These are phyloP conservation scores for Metarhizium anisopliae DNA, from an alignment of 2,329 filamentous ascomycete genomes.

Conservation along the genomic window DNA sequence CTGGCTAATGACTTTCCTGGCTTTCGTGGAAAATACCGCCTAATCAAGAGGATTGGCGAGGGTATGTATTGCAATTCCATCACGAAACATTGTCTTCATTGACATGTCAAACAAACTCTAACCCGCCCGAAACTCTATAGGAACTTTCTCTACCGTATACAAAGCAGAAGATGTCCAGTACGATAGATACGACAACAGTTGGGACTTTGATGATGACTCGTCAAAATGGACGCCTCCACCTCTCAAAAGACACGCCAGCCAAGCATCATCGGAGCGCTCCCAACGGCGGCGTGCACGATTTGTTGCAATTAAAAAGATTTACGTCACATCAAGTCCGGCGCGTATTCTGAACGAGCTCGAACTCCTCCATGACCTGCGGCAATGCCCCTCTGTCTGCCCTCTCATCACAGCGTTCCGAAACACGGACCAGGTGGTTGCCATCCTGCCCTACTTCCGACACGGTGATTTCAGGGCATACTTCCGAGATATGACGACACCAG, in stretches of 20 bases:
- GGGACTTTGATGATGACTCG: slow-evolving; percentile 66
- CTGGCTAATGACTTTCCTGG: slow-evolving; percentile 75
- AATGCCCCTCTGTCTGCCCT: slow-evolving; percentile 80
- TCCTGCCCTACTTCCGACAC: slow-evolving; percentile 92
- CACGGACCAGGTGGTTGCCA: slow-evolving; percentile 88
- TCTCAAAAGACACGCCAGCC: slow-evolving; percentile 39
- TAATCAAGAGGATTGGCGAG: slow-evolving; percentile 97
- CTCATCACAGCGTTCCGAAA: slow-evolving; percentile 95
- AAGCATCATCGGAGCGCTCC: slow-evolving; percentile 17
- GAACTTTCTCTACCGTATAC: slow-evolving; percentile 97
- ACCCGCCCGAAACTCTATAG: slow-evolving; percentile 34
- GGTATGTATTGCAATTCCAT: slow-evolving; percentile 39
- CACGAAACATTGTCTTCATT: background rate
- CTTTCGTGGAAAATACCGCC: slow-evolving; percentile 73
- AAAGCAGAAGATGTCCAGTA: slow-evolving; percentile 93
- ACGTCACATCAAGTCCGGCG: slow-evolving; percentile 89
- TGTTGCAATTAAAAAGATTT: slow-evolving; percentile 98
- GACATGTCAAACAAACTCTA: background rate
- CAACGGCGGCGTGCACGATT: slow-evolving; percentile 48
- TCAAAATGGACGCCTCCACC: slow-evolving; percentile 64
- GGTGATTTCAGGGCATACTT: slow-evolving; percentile 94
- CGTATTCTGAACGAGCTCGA: slow-evolving; percentile 96
- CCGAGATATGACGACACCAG: slow-evolving; percentile 73
- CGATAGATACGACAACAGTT: slow-evolving; percentile 73
- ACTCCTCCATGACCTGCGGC: slow-evolving; percentile 76